These are phyloP conservation scores for Penstemon barbatus DNA, from an alignment of 257 asterid genomes.

Conservation along the genomic window DNA sequence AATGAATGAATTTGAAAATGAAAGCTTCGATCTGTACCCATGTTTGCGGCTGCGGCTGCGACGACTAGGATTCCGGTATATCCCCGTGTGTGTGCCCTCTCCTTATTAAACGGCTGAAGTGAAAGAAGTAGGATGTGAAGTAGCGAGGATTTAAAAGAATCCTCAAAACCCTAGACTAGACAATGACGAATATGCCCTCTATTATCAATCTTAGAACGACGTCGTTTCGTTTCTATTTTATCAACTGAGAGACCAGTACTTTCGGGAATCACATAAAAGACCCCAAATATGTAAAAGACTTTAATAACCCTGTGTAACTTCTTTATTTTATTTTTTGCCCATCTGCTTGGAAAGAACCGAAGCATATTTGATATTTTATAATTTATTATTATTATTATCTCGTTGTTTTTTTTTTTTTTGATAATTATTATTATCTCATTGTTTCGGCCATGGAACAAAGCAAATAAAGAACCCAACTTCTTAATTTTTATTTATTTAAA, in stretches of 20 bases:
- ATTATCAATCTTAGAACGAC: not conserved
- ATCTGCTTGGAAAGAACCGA: slow-evolving; percentile 24
- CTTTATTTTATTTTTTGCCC: not conserved
- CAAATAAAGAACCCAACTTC: slow-evolving; percentile 20
- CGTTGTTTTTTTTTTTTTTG: too few species aligned
- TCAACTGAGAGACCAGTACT: not conserved
- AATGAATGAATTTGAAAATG: too few species aligned
- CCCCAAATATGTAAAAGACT: slow-evolving; percentile 10
- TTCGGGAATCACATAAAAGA: not conserved
- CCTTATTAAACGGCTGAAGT: not conserved
- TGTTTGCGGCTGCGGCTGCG: not conserved
- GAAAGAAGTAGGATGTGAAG: not conserved
- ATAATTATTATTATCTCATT: not conserved
- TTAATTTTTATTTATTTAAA: too few species aligned
- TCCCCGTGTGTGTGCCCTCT: too few species aligned
- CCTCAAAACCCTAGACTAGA: slow-evolving; percentile 21
- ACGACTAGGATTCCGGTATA: too few species aligned
- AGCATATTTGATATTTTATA: not conserved
- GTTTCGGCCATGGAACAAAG: not conserved
- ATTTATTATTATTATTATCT: too few species aligned
- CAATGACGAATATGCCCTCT: slow-evolving; percentile 26
- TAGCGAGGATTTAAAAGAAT: slow-evolving; percentile 20
- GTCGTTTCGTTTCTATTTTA: not conserved
- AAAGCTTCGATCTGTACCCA: not conserved
- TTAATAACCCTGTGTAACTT: not conserved